Percentiles rank a stretch among this genome's conserved stretches.
These are phyloP conservation scores for Colletotrichum echinochloae DNA, from an alignment of 2,329 filamentous ascomycete species.

Conservation along the genomic window DNA sequence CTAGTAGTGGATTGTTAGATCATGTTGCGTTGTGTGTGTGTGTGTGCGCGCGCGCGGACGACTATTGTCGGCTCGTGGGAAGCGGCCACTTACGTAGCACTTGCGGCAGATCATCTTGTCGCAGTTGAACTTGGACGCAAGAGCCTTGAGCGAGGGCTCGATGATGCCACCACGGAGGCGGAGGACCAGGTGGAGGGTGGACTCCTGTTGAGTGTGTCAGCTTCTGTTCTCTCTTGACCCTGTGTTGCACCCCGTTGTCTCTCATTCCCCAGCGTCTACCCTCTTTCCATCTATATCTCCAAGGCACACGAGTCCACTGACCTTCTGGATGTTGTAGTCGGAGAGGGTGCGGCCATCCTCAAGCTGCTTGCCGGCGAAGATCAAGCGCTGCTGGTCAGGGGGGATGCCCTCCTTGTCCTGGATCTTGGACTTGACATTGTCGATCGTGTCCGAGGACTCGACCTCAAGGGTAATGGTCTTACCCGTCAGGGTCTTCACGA, in stretches of 20 bases:
- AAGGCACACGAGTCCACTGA: constrained; percentile 58
- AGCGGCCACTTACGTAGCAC: constrained; percentile 85
- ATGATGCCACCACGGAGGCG: constrained; percentile 99
- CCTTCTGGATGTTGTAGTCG: constrained; percentile 99
- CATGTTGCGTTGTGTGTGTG: too few relatives aligned
- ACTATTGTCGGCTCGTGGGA: not conserved
- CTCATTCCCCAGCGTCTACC: not conserved
- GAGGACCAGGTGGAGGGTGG: constrained; percentile 97
- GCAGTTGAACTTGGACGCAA: constrained; percentile 99
- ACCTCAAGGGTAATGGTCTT: constrained; percentile 99
- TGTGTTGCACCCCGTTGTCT: not conserved
- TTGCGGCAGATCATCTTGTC: constrained; percentile 99
- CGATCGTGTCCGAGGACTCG: constrained; percentile 98
- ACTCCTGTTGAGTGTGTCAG: constrained; percentile 74
- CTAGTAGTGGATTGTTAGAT: constrained; percentile 49
- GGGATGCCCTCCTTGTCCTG: constrained; percentile 99
- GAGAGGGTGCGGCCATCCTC: constrained; percentile 97
- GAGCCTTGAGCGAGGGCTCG: constrained; percentile 97
- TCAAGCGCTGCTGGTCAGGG: constrained; percentile 97
- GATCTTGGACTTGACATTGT: constrained; percentile 99
- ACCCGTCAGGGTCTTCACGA: constrained; percentile 99
- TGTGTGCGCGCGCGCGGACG: not conserved
- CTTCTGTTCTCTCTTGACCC: not conserved
- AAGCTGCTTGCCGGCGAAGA: constrained; percentile 99
- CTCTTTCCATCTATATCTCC: not conserved